A percentile compares a stretch with the other conserved stretches of the same genome.
Conservation (phyloP, 768 basidiomycete species). For the Pleurotus pulmonarius region DNA sequence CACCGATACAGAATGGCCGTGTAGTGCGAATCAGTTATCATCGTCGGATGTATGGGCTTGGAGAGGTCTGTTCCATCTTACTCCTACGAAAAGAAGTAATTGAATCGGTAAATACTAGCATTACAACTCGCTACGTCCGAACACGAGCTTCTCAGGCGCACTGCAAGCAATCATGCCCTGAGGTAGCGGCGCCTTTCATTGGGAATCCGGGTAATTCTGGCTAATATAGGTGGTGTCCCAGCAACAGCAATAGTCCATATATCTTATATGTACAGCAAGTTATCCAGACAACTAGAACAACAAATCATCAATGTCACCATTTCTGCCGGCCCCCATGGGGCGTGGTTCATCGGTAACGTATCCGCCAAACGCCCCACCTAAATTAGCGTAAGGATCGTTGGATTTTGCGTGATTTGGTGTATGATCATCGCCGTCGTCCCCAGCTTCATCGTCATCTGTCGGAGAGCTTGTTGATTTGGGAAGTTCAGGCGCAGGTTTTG, state of each 20-base stretch:
- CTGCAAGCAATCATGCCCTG: constrained; percentile 9
- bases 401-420: constrained; percentile 30
- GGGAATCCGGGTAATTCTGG: too few relatives aligned
- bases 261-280: not conserved
- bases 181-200: not conserved
- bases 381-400: constrained; percentile 78
- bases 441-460: constrained; percentile 14
- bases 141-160: constrained; percentile 17
- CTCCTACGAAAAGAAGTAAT: constrained; percentile 7
- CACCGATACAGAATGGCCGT: constrained; percentile 26
- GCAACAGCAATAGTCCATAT: constrained; percentile 6
- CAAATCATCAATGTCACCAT: constrained; percentile 61
- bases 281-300: constrained; percentile 42
- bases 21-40: constrained; percentile 86
- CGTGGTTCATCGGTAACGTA: constrained; percentile 72
- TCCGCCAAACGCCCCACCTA: constrained; percentile 73
- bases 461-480: not conserved
- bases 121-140: constrained; percentile 82
- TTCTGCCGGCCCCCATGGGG: constrained; percentile 47
- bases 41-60: constrained; percentile 89
- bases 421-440: constrained; percentile 25
- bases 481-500: not conserved
- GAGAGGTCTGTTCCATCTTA: constrained; percentile 64
- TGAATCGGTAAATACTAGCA: constrained; percentile 45
- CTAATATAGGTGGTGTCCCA: too few relatives aligned